Percentiles rank a stretch among this genome's conserved stretches.
These are phyloP conservation scores for Oryza coarctata DNA, from an alignment of 176 grass and related monocot genomes.

Conservation along the genomic window DNA sequence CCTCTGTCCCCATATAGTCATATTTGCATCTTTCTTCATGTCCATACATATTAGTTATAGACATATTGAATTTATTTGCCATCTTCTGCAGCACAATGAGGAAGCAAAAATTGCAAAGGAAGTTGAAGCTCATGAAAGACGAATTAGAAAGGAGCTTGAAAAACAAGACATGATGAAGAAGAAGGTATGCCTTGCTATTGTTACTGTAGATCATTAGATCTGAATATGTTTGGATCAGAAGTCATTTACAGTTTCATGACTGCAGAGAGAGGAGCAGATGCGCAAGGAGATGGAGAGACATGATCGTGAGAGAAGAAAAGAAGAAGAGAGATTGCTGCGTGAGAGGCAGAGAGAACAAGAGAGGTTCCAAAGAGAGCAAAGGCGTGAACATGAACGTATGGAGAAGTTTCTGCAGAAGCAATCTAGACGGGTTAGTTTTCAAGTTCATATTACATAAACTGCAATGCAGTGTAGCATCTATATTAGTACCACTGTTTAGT, in stretches of 20 bases:
- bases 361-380: slow-evolving; percentile 82
- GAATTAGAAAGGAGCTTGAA: slow-evolving; percentile 95
- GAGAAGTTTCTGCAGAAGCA: slow-evolving; percentile 90
- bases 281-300: slow-evolving; percentile 94
- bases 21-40: slow-evolving; percentile 22
- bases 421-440: slow-evolving; percentile 67
- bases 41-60: slow-evolving; percentile 20
- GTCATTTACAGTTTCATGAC: slow-evolving; percentile 29
- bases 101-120: slow-evolving; percentile 98
- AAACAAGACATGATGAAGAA: slow-evolving; percentile 90
- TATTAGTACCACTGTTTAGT: slow-evolving; percentile 1
- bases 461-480: slow-evolving; percentile 23
- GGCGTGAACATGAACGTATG: slow-evolving; percentile 78
- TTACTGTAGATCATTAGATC: slow-evolving; percentile 27
- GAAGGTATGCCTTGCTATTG: slow-evolving; percentile 61
- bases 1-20: slow-evolving; percentile 11
- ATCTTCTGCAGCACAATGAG: slow-evolving; percentile 60
- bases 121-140: slow-evolving; percentile 93
- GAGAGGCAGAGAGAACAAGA: slow-evolving; percentile 95
- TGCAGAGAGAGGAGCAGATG: slow-evolving; percentile 87
- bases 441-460: slow-evolving; percentile 26
- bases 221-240: slow-evolving; percentile 19
- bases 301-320: slow-evolving; percentile 94
- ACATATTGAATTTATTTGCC: slow-evolving; percentile 25
- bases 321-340: slow-evolving; percentile 85